phyloP scores from a whole-genome alignment of 1,284 basidiomycete species.

The Megacollybia platyphylla region DNA sequence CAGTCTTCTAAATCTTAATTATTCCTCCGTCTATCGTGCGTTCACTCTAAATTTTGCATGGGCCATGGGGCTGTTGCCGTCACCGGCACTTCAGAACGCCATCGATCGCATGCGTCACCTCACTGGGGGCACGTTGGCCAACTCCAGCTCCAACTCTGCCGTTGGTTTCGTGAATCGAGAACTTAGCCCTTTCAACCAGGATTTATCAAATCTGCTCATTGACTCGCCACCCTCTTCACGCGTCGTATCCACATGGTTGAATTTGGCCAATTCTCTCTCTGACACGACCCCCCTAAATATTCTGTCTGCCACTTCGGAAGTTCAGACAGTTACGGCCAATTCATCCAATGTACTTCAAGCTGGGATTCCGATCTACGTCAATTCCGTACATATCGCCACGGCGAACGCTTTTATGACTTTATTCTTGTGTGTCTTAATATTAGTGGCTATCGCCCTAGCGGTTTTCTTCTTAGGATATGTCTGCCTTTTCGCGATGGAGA shows the following conservation, averaged over 20 bases:
- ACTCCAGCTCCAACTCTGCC: constrained; percentile 39
- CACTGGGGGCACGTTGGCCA: constrained; percentile 68
- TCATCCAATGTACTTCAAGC: constrained; percentile 59
- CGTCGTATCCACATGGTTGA: neutral
- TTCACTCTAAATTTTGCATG: constrained; percentile 84
- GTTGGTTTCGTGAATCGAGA: constrained; percentile 69
- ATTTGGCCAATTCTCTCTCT: neutral
- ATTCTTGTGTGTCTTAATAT: constrained; percentile 59
- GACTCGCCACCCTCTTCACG: neutral
- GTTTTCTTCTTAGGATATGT: constrained; percentile 41
- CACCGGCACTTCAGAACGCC: constrained; percentile 52
- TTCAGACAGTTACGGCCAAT: constrained; percentile 54
- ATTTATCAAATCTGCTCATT: neutral
- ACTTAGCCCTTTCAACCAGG: constrained; percentile 62
- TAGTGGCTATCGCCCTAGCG: constrained; percentile 42
- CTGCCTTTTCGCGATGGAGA: constrained; percentile 21
- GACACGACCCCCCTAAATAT: neutral
- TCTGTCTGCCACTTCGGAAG: constrained; percentile 15
- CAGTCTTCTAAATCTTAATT: constrained; percentile 76
- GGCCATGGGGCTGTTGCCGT: constrained; percentile 74
- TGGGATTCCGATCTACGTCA: constrained; percentile 74
- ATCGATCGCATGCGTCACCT: constrained; percentile 73
- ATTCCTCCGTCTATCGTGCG: constrained; percentile 70
- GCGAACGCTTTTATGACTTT: constrained; percentile 79
- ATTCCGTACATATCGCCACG: constrained; percentile 58